Evolutionary conservation across 2,329 filamentous ascomycete genomes (phyloP).

Genomic region (Scolecobasidium constrictum): DNA sequence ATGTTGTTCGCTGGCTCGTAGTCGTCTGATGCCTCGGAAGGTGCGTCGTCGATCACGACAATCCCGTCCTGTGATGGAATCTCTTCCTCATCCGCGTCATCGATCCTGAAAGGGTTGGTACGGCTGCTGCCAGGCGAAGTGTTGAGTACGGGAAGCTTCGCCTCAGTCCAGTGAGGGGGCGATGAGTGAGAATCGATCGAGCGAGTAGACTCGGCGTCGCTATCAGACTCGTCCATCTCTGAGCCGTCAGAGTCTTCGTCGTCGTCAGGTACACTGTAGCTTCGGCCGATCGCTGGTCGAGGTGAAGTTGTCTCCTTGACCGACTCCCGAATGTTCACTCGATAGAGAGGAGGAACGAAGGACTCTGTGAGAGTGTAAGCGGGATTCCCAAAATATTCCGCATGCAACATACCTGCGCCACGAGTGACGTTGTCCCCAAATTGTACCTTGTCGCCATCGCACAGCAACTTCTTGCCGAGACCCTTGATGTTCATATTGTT

Average conservation of each 20-base stretch:
- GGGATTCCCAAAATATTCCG: no score
- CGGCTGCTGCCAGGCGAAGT: neutral
- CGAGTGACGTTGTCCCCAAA: conserved; percentile 26
- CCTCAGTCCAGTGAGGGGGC: neutral
- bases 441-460: conserved; percentile 22
- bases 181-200: neutral
- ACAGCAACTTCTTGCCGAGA: conserved; percentile 16
- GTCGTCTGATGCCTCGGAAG: neutral
- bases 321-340: no score
- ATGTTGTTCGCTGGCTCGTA: neutral
- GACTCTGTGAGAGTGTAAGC: conserved; percentile 2
- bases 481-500: conserved; percentile 29
- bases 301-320: no score
- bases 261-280: neutral
- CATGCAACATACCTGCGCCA: conserved; percentile 3
- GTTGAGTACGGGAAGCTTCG: neutral
- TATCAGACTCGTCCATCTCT: neutral
- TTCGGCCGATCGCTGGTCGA: neutral
- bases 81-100: neutral
- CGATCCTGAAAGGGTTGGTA: neutral
- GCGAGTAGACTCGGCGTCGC: neutral
- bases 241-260: neutral
- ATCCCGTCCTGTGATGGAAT: neutral
- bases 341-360: no score
- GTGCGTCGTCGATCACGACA: conserved; percentile 1